A percentile compares a stretch with the other conserved stretches of the same genome.
phyloP scores from a whole-genome alignment of 176 grass and related monocot genomes.

The Carex myosuroides region DNA sequence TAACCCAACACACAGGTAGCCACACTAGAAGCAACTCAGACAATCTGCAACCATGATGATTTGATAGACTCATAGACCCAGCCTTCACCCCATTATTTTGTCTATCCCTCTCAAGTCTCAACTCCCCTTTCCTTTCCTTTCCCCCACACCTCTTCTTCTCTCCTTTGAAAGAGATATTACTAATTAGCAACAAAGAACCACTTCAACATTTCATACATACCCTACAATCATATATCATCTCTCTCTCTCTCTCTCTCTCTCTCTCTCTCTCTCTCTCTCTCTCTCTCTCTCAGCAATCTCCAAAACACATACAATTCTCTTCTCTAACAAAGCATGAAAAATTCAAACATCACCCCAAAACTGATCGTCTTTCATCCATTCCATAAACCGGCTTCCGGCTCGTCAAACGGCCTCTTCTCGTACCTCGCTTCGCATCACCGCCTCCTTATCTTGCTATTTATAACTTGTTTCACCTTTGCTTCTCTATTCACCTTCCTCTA shows the following conservation, averaged over 20 bases:
- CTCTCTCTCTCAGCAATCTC: neutral
- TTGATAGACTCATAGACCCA: neutral
- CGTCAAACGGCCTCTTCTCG: slow-evolving; percentile 33
- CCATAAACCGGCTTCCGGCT: slow-evolving; percentile 16
- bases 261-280: no score
- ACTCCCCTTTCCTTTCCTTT: neutral
- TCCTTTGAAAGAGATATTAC: neutral
- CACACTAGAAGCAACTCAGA: neutral
- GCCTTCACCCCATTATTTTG: neutral
- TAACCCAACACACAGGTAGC: neutral
- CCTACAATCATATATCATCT: no score
- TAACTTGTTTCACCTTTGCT: slow-evolving; percentile 70
- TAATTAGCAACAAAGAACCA: neutral
- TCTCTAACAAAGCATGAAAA: slow-evolving; percentile 9
- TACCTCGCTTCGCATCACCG: slow-evolving; percentile 36
- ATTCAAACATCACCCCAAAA: neutral
- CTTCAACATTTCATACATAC: neutral
- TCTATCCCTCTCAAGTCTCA: neutral
- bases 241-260: neutral
- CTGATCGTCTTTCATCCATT: slow-evolving; percentile 17
- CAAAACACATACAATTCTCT: no score
- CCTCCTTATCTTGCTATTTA: slow-evolving; percentile 36
- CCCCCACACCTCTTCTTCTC: neutral
- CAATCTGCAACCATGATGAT: neutral
- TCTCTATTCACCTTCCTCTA: slow-evolving; percentile 63